Conservation (phyloP, 2,329 filamentous ascomycete species). For the Fusarium sp. region DNA sequence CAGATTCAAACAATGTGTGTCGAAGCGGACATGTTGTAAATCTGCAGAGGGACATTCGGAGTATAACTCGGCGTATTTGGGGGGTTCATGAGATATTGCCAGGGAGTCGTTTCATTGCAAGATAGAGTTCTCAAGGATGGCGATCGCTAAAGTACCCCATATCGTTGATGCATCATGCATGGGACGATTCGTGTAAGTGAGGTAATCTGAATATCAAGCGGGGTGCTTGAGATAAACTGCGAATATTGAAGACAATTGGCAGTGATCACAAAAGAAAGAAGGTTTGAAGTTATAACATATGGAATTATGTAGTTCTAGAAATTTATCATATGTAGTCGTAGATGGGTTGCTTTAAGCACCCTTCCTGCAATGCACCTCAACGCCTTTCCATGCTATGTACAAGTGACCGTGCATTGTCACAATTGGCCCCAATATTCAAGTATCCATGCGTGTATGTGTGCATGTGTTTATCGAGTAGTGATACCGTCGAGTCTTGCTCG, state of each 20-base stretch:
- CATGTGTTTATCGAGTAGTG: not conserved
- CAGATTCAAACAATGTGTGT: not conserved
- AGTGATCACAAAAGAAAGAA: not conserved
- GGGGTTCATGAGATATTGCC: slow-evolving; percentile 2
- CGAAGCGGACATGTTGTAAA: slow-evolving; percentile 23
- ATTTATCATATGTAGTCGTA: slow-evolving; percentile 40
- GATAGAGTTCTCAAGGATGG: slow-evolving; percentile 8
- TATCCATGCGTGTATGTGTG: slow-evolving; percentile 14
- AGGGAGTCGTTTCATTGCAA: not conserved
- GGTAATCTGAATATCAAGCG: not conserved
- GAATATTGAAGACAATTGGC: no score
- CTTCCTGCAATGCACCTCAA: slow-evolving; percentile 39
- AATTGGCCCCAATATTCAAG: slow-evolving; percentile 13
- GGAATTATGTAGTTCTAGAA: slow-evolving; percentile 41
- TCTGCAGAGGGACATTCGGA: slow-evolving; percentile 15
- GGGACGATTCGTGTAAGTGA: not conserved
- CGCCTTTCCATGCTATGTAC: slow-evolving; percentile 45
- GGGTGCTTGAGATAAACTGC: not conserved
- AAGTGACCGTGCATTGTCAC: slow-evolving; percentile 38
- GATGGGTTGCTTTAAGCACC: slow-evolving; percentile 37
- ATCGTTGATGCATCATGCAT: slow-evolving; percentile 8
- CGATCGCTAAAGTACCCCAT: slow-evolving; percentile 6
- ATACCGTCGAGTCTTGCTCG: slow-evolving; percentile 31
- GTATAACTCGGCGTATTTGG: slow-evolving; percentile 19
- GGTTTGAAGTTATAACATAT: slow-evolving; percentile 34